phyloP scores from a whole-genome alignment of 2,329 filamentous ascomycete genomes.

The Elsinoe ampelina region DNA sequence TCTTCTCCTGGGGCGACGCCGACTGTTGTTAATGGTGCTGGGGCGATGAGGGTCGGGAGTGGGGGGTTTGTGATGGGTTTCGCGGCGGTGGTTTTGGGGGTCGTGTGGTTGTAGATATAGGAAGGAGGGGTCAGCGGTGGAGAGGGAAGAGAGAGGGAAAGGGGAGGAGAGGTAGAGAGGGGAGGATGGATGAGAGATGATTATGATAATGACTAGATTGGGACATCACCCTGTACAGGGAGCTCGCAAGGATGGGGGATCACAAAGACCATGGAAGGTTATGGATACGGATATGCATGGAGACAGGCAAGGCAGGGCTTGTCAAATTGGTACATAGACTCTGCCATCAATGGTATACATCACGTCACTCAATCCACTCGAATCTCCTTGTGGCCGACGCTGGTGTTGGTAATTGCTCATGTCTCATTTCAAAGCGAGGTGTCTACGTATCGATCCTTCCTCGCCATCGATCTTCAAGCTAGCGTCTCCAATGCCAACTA shows the following conservation, averaged over 20 bases:
- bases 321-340: no score
- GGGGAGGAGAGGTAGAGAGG: not conserved
- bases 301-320: no score
- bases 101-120: not conserved
- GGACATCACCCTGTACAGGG: not conserved
- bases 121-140: no score
- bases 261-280: no score
- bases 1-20: not conserved
- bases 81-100: not conserved
- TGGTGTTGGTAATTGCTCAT: no score
- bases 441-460: not conserved
- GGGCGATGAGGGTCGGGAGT: not conserved
- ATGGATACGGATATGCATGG: no score
- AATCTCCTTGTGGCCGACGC: no score
- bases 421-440: not conserved
- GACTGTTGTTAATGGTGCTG: not conserved
- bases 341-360: not conserved
- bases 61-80: not conserved
- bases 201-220: conserved; percentile 2
- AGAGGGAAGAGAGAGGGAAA: not conserved
- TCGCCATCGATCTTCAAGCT: no score
- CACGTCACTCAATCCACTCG: not conserved
- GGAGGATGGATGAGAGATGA: not conserved
- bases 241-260: no score
- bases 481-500: not conserved